Base-by-base conservation (phyloP, 805 yeast genomes). In the Kodamaea lidongshanica region DNA sequence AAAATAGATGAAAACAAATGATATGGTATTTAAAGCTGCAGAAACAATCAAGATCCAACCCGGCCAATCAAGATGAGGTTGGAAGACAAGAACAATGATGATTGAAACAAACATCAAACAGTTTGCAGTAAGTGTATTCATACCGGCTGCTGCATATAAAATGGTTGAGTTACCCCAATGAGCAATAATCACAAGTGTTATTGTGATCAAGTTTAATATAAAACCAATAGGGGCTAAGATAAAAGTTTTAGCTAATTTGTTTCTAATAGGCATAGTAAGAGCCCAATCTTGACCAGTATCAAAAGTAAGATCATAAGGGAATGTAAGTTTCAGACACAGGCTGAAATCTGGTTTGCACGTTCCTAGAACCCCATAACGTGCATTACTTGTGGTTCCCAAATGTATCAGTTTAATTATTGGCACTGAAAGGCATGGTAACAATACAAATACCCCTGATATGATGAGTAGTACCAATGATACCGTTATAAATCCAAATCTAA, bases 31-130 rank as follows among this genome's bases (percentile, higher is more conserved):
- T 32, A 77, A 54, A 0, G 65, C 79, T 8, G 83, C 79, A 4
- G 84, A 70, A 1, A 80, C 86, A 16, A 81, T 67, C 45, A 79
- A 61, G 19, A 78, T 49, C 88, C 89, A 82, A 6, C 78, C 66
- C n/a, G 77, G 66, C 88, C 88, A 82, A 5, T 65, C 55, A 11
- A 79, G 64, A 38, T 77, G 61, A 6, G 92, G 92, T 42, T 64
- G 70, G 50, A 78, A 82, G 10, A 74, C 56, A 28, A 83, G 44
- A 21, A 80, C 65, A 0, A 63, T 60, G 16, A 77, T 67, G 7
- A 82, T 54, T 32, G 80, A 72, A 14, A 70, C 55, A 23, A 80
- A 40, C 1, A 79, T 67, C n/a, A n/a, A n/a, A n/a, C n/a, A n/a
- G n/a, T n/a, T n/a, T n/a, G n/a, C n/a, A n/a, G n/a, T n/a, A n/a